Evolutionary conservation across 345 rosid species (phyloP).

Genomic region (Limnanthes douglasii): DNA sequence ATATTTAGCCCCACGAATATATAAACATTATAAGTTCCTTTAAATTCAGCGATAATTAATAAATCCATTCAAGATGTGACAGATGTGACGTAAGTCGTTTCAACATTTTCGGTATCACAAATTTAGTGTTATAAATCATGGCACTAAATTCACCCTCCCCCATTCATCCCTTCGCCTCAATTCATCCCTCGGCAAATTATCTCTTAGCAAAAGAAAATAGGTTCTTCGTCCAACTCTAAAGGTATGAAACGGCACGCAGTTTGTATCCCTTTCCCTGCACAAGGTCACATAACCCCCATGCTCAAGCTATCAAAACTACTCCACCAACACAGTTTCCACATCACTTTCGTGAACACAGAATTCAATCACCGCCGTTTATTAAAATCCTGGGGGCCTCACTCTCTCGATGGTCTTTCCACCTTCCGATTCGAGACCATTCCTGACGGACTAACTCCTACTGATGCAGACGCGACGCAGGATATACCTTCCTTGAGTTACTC

Average conservation of each 20-base stretch:
- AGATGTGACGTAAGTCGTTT: too few species aligned
- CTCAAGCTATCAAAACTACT: constrained; percentile 12
- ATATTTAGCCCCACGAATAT: too few species aligned
- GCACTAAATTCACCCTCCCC: too few species aligned
- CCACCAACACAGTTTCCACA: constrained; percentile 10
- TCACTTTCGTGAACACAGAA: constrained; percentile 16
- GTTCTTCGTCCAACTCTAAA: too few species aligned
- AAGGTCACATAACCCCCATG: constrained; percentile 15
- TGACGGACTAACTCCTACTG: constrained; percentile 8
- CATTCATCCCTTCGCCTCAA: too few species aligned
- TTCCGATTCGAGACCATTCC: constrained; percentile 13
- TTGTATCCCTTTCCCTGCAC: constrained; percentile 16
- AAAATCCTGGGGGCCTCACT: constrained; percentile 11
- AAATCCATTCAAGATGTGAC: too few species aligned
- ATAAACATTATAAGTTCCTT: too few species aligned
- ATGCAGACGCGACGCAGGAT: constrained; percentile 6
- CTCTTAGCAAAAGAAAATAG: too few species aligned
- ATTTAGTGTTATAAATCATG: too few species aligned
- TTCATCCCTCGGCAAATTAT: too few species aligned
- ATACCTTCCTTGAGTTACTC: constrained; percentile 6
- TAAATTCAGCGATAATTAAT: too few species aligned
- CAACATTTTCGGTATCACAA: too few species aligned
- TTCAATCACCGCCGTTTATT: constrained; percentile 13
- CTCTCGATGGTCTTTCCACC: constrained; percentile 2
- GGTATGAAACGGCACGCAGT: constrained; percentile 8